Conservation (phyloP, 2,329 filamentous ascomycete genomes). For the Aspergillaceae sp. region DNA sequence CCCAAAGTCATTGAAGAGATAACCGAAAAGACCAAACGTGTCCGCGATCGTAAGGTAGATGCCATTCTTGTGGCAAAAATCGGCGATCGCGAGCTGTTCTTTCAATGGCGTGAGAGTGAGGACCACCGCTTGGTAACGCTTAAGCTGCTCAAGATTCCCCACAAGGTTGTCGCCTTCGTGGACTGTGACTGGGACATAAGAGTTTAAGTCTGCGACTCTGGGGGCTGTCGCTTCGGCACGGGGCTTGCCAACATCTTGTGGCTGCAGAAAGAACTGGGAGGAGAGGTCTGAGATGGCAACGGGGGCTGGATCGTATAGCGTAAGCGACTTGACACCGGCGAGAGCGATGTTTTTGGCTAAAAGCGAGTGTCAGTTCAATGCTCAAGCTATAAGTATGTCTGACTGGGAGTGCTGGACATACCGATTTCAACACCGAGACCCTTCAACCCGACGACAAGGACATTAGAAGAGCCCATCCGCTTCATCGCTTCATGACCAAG, state of each 20-base stretch:
- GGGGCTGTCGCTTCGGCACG: conserved; percentile 80
- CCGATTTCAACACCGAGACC: conserved; percentile 90
- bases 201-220: conserved; percentile 86
- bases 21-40: conserved; percentile 88
- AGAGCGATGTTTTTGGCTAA: conserved; percentile 92
- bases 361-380: background rate
- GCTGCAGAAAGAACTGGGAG: conserved; percentile 90
- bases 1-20: conserved; percentile 95
- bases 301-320: conserved; percentile 80
- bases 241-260: conserved; percentile 83
- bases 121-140: conserved; percentile 87
- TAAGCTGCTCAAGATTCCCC: conserved; percentile 69
- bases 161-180: conserved; percentile 58
- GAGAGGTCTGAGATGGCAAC: conserved; percentile 82
- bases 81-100: conserved; percentile 73
- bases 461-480: conserved; percentile 93
- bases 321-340: conserved; percentile 94
- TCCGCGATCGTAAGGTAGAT: conserved; percentile 85
- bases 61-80: conserved; percentile 88
- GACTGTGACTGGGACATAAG: conserved; percentile 83
- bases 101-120: conserved; percentile 75
- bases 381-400: background rate
- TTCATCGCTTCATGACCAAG: conserved; percentile 86
- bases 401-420: conserved; percentile 18
- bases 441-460: conserved; percentile 84